phyloP scores from a whole-genome alignment of 1,139 yeast genomes.

The Magnusiomyces ingens region DNA sequence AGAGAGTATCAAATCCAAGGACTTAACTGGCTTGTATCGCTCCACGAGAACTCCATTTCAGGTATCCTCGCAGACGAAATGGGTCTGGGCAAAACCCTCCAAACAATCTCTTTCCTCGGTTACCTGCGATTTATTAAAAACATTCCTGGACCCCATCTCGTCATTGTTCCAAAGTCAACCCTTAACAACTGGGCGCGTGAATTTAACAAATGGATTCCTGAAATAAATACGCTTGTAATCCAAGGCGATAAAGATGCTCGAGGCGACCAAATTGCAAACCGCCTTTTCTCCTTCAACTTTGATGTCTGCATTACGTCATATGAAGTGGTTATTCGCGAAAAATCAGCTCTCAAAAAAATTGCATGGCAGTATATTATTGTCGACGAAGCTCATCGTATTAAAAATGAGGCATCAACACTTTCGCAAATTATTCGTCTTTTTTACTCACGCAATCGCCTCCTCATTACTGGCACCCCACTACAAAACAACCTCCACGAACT shows the following conservation, averaged over 20 bases:
- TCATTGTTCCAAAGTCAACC: slow-evolving; percentile 92
- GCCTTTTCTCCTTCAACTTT: slow-evolving; percentile 65
- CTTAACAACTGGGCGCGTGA: slow-evolving; percentile 95
- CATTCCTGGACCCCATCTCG: slow-evolving; percentile 81
- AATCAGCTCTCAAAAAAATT: slow-evolving; percentile 69
- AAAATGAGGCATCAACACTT: slow-evolving; percentile 85
- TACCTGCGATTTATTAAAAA: slow-evolving; percentile 71
- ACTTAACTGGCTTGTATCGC: slow-evolving; percentile 79
- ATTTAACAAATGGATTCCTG: slow-evolving; percentile 92
- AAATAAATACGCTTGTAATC: slow-evolving; percentile 75
- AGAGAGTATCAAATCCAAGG: slow-evolving; percentile 75
- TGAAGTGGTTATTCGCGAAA: slow-evolving; percentile 89
- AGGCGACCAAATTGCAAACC: slow-evolving; percentile 48
- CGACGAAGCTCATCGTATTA: slow-evolving; percentile 96
- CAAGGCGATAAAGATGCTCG: slow-evolving; percentile 86
- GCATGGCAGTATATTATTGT: slow-evolving; percentile 92
- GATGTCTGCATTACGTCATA: slow-evolving; percentile 90
- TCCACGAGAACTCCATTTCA: slow-evolving; percentile 75
- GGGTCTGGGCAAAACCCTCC: slow-evolving; percentile 96
- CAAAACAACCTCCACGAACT: slow-evolving; percentile 92
- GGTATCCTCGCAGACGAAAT: slow-evolving; percentile 97
- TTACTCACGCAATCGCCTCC: slow-evolving; percentile 73
- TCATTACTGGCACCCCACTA: slow-evolving; percentile 93
- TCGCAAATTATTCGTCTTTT: slow-evolving; percentile 88
- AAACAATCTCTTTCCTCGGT: slow-evolving; percentile 86